phyloP scores from a whole-genome alignment of 371 early-diverging fungal genomes.

The Rhizopus microsporus region DNA sequence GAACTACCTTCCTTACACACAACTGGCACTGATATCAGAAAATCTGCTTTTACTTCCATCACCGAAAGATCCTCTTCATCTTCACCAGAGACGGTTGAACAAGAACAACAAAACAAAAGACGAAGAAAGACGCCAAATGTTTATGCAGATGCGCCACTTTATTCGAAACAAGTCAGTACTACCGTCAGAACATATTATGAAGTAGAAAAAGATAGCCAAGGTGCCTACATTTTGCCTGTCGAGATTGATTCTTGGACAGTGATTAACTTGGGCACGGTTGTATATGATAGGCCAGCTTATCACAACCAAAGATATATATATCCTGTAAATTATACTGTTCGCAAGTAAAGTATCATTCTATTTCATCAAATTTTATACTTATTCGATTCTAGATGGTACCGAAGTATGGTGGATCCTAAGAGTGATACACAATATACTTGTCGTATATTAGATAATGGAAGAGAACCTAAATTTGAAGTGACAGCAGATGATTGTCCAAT shows the following conservation, averaged over 20 bases:
- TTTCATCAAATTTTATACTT: background rate
- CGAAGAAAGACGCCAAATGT: background rate
- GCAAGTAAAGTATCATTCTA: conserved; percentile 40
- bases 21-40: conserved; percentile 2
- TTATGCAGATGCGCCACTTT: no score
- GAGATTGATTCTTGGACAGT: conserved; percentile 84
- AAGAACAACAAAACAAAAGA: background rate
- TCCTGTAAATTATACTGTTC: conserved; percentile 83
- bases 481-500: conserved; percentile 52
- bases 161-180: conserved; percentile 30
- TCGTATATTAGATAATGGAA: conserved; percentile 80
- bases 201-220: conserved; percentile 68
- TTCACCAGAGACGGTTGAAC: background rate
- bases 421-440: conserved; percentile 75
- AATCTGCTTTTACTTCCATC: conserved; percentile 23
- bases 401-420: conserved; percentile 79
- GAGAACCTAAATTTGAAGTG: conserved; percentile 67
- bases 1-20: conserved; percentile 4
- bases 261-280: conserved; percentile 72
- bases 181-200: conserved; percentile 47
- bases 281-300: conserved; percentile 79
- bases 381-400: conserved; percentile 55
- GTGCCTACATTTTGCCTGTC: conserved; percentile 78
- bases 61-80: conserved; percentile 7
- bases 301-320: conserved; percentile 93